Conservation (phyloP, 2,329 filamentous ascomycete species). For the Phaeophleospora eucalypticola region DNA sequence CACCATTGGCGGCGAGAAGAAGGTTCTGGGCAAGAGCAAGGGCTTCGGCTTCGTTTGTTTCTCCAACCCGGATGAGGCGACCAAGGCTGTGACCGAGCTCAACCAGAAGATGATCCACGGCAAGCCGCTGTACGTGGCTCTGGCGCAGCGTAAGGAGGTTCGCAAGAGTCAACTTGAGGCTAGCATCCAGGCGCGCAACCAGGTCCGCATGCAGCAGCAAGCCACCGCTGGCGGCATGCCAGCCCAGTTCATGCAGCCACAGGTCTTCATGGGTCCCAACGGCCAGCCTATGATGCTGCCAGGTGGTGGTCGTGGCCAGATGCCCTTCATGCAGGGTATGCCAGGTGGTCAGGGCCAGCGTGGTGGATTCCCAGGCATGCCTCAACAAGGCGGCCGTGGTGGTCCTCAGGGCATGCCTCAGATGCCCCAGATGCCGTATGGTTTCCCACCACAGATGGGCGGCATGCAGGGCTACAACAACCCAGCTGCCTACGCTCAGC, state of each 20-base stretch:
- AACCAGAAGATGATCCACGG: constrained; percentile 98
- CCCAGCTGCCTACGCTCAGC: constrained; percentile 56
- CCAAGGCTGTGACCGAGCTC: constrained; percentile 98
- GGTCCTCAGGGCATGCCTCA: constrained; percentile 72
- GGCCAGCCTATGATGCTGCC: constrained; percentile 63
- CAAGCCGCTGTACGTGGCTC: constrained; percentile 96
- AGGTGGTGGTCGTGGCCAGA: constrained; percentile 52
- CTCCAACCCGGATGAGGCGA: constrained; percentile 97
- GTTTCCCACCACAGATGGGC: constrained; percentile 62
- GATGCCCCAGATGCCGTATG: constrained; percentile 83
- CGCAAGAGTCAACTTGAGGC: constrained; percentile 98
- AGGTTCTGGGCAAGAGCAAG: constrained; percentile 91
- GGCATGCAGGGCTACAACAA: constrained; percentile 66
- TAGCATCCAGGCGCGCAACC: constrained; percentile 98
- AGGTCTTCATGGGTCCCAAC: constrained; percentile 83
- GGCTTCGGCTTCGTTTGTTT: constrained; percentile 99
- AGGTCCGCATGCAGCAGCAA: constrained; percentile 96
- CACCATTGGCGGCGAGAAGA: constrained; percentile 57
- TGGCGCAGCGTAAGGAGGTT: constrained; percentile 99
- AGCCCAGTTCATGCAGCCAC: constrained; percentile 69
- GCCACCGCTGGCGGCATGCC: constrained; percentile 79
- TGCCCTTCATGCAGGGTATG: constrained; percentile 58
- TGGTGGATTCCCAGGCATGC: constrained; percentile 79
- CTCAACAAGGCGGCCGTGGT: constrained; percentile 80
- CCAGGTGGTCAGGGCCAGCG: constrained; percentile 75